Evolutionary conservation across 2,329 filamentous ascomycete genomes (phyloP), one percentile per base, ranked within the genome.

Genomic region (Apiospora arundinis): DNA sequence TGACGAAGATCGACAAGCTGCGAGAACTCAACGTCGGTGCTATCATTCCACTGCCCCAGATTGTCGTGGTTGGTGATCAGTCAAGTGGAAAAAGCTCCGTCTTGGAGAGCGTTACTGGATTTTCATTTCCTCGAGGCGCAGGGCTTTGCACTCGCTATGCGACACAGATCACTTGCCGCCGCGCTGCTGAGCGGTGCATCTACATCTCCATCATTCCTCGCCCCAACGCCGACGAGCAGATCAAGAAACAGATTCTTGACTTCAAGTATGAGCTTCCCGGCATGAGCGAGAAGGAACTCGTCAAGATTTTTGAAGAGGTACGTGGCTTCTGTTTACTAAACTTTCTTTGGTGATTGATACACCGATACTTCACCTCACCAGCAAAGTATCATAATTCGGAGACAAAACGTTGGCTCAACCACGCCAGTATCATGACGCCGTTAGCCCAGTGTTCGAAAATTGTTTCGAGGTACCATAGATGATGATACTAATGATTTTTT

Each of bases 61-160:
- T 93, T 75, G 91, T 90, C 73, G 92, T 93, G 45, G 91, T 93
- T 67, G 92, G 92, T 75, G 92, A 92, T 77, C 92, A 93, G 79
- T 93, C 91, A 9, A 92, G 91, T 76, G 92, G 92, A 80, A 93
- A 93, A 86, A 92, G 90, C 83, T 93, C 91, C 5, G 90, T 93
- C 70, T 81, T 93, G 73, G 92, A 93, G 79, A 93, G 75, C 60
- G 67, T 80, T n/a, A 79, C 74, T 1, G 77, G 77, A 3, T 75
- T 80, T 46, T 73, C 76, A 0, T 80, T 80, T 23, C 76, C 76
- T 0, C 71, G 75, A 1, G 76, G 71, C 3, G 72, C 69, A 5
- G 70, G 68, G 0, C 73, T 77, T 2, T 78, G 77, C 69, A 79
- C 78, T 11, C 76, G 77, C 9, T 76, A 77, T 67, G 76, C 75